Percentiles rank a stretch among this genome's conserved stretches.
Evolutionary conservation across 768 basidiomycete genomes (phyloP).

Genomic region (Naganishia vaughanmartiniae): DNA sequence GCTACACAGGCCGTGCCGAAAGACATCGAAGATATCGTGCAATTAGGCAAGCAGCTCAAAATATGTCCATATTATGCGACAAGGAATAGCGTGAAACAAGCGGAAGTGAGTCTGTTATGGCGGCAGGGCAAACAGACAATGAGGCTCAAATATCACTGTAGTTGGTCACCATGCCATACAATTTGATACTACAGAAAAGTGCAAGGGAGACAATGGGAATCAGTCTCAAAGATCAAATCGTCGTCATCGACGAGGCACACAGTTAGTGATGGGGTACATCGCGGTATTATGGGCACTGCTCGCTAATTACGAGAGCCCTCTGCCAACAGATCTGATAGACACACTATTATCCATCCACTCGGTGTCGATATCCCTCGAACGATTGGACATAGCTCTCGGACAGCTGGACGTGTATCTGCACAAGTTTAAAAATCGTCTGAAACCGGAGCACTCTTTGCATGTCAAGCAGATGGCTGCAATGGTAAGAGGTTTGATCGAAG

Average conservation of each 20-base stretch:
- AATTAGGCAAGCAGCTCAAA: slow-evolving; percentile 64
- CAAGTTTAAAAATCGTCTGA: slow-evolving; percentile 74
- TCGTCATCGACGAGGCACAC: slow-evolving; percentile 95
- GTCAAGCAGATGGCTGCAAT: slow-evolving; percentile 74
- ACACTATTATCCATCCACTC: slow-evolving; percentile 85
- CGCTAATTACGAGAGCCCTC: not conserved
- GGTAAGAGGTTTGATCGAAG: slow-evolving; percentile 60
- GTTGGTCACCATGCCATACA: slow-evolving; percentile 92
- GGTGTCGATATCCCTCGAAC: slow-evolving; percentile 61
- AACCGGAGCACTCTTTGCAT: slow-evolving; percentile 69
- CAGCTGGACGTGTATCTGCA: slow-evolving; percentile 76
- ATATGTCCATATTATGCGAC: slow-evolving; percentile 94
- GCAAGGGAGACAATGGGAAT: slow-evolving; percentile 86
- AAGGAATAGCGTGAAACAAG: slow-evolving; percentile 78
- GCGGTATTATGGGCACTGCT: not conserved
- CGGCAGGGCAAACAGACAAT: not conserved
- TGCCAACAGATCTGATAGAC: slow-evolving; percentile 72
- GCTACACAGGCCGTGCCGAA: slow-evolving; percentile 70
- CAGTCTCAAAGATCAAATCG: slow-evolving; percentile 74
- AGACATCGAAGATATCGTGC: slow-evolving; percentile 89
- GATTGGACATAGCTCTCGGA: slow-evolving; percentile 63
- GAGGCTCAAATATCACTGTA: slow-evolving; percentile 43
- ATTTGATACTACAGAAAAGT: slow-evolving; percentile 75
- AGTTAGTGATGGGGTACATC: slow-evolving; percentile 61
- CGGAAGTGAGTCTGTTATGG: slow-evolving; percentile 62